These are phyloP conservation scores for Canavalia gladiata DNA, from an alignment of 306 rosid species.

Conservation along the genomic window DNA sequence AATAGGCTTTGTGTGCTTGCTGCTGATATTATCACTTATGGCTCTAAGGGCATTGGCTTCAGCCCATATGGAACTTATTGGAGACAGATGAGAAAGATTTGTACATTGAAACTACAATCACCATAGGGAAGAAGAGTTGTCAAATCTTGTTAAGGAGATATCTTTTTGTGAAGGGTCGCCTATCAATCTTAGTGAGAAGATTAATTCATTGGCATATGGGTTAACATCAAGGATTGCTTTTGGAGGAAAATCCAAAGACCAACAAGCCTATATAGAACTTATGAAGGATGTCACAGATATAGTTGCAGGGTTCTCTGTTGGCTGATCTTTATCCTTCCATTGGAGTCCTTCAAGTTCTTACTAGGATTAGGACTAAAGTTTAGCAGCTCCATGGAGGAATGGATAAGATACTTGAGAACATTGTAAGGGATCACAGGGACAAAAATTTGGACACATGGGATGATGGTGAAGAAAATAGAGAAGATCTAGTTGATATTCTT, in stretches of 20 bases:
- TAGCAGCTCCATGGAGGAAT: slow-evolving; percentile 39
- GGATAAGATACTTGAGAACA: slow-evolving; percentile 40
- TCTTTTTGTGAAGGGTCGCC: slow-evolving; percentile 28
- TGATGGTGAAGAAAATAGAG: neutral
- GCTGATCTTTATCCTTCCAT: slow-evolving; percentile 48
- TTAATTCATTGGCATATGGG: slow-evolving; percentile 27
- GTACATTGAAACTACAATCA: slow-evolving; percentile 28
- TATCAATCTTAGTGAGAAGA: slow-evolving; percentile 17
- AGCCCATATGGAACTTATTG: slow-evolving; percentile 36
- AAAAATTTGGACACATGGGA: neutral
- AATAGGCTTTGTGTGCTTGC: slow-evolving; percentile 39
- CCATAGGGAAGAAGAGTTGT: slow-evolving; percentile 41
- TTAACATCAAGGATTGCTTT: slow-evolving; percentile 20
- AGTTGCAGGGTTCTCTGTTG: slow-evolving; percentile 40
- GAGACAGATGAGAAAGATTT: slow-evolving; percentile 47
- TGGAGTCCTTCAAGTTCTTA: slow-evolving; percentile 41
- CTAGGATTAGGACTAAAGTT: slow-evolving; percentile 30
- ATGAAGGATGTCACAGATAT: slow-evolving; percentile 13
- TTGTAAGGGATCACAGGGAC: slow-evolving; percentile 32
- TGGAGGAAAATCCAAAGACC: slow-evolving; percentile 42
- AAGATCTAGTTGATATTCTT: slow-evolving; percentile 53
- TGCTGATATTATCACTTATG: slow-evolving; percentile 38
- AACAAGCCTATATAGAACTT: slow-evolving; percentile 29
- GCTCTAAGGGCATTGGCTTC: slow-evolving; percentile 14
- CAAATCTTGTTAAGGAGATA: slow-evolving; percentile 30